These are phyloP conservation scores for Mortierella sp. DNA, from an alignment of 371 early-diverging fungal species.

Conservation along the genomic window DNA sequence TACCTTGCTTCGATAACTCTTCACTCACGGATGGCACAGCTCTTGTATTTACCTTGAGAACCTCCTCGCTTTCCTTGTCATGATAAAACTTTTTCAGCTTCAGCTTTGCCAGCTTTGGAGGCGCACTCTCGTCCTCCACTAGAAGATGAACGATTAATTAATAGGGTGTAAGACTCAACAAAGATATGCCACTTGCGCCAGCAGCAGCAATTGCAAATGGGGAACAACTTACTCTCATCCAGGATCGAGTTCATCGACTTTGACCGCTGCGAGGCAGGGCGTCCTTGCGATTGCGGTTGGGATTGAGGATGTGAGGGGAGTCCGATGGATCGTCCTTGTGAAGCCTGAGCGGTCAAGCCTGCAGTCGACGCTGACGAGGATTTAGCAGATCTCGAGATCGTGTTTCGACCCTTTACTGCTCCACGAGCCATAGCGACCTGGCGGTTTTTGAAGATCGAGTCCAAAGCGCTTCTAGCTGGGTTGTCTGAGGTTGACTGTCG, in stretches of 20 bases:
- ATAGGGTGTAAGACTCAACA: background rate
- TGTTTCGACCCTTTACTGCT: slow-evolving; percentile 28
- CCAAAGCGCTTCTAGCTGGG: slow-evolving; percentile 29
- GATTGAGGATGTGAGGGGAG: background rate
- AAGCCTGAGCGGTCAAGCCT: background rate
- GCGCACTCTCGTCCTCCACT: slow-evolving; percentile 39
- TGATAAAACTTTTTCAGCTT: slow-evolving; percentile 46
- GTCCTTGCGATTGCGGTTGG: background rate
- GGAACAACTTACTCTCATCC: slow-evolving; percentile 7
- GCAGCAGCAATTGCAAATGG: too few species aligned
- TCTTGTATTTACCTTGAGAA: slow-evolving; percentile 36
- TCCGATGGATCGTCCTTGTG: background rate
- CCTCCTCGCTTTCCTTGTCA: slow-evolving; percentile 48
- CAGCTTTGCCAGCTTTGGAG: slow-evolving; percentile 36
- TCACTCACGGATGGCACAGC: background rate
- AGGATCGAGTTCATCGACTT: slow-evolving; percentile 3
- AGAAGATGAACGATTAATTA: background rate
- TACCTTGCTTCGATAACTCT: background rate
- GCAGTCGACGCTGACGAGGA: background rate
- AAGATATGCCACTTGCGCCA: background rate
- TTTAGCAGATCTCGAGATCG: background rate
- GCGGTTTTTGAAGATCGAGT: slow-evolving; percentile 51
- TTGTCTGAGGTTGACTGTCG: slow-evolving; percentile 37
- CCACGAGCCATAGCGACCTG: slow-evolving; percentile 48
- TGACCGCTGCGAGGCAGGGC: background rate